phyloP scores from a whole-genome alignment of 345 rosid genomes.

The Lagerstroemia speciosa region DNA sequence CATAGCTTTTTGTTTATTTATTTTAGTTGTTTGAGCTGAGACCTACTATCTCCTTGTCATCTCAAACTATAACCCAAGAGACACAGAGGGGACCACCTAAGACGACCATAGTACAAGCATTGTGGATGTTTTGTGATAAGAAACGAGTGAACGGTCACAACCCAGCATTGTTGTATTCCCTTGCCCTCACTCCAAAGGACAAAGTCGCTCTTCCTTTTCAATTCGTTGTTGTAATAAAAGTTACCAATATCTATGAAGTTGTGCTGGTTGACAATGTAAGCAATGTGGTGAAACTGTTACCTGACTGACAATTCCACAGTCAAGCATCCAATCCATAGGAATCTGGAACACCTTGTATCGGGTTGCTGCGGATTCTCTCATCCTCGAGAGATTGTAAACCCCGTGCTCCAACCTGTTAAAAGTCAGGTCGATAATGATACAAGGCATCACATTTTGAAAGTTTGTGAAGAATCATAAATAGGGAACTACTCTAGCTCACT shows the following conservation, averaged over 20 bases:
- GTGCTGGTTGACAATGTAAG: too few species aligned
- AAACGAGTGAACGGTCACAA: neutral
- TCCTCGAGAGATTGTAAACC: constrained; percentile 73
- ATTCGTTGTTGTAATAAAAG: too few species aligned
- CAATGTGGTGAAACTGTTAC: constrained; percentile 19
- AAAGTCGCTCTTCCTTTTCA: too few species aligned
- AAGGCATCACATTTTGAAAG: neutral
- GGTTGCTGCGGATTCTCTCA: constrained; percentile 76
- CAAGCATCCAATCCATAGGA: constrained; percentile 94
- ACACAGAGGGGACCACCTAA: neutral
- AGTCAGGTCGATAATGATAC: neutral
- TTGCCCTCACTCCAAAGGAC: too few species aligned
- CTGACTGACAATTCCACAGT: constrained; percentile 80
- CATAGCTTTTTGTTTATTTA: too few species aligned
- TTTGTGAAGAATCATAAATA: neutral
- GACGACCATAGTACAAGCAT: neutral
- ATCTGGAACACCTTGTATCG: constrained; percentile 61
- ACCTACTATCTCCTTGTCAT: too few species aligned
- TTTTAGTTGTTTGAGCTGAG: too few species aligned
- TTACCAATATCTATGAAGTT: too few species aligned
- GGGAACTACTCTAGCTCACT: constrained; percentile 27
- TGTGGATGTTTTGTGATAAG: neutral
- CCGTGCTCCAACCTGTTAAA: constrained; percentile 74
- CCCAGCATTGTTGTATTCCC: too few species aligned
- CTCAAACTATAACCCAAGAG: neutral